phyloP scores from a whole-genome alignment of 2,329 filamentous ascomycete species.

The Monilinia vaccinii-corymbosi region DNA sequence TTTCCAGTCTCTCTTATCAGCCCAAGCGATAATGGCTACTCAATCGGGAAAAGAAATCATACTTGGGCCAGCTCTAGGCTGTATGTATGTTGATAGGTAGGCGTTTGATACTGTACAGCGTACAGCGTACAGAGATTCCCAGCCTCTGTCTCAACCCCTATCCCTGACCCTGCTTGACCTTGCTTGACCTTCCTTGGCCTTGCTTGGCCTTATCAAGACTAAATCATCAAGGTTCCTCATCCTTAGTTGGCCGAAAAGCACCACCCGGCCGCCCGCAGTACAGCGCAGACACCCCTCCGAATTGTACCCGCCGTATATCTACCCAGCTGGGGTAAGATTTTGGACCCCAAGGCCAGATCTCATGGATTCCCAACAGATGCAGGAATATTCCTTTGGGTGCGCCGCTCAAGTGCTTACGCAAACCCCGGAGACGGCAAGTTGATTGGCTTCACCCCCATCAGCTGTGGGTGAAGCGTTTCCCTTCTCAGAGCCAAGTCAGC shows the following conservation, averaged over 20 bases:
- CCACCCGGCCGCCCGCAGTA: constrained; percentile 2
- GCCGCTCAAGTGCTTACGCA: constrained; percentile 2
- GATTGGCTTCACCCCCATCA: background rate
- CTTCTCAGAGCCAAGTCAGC: background rate
- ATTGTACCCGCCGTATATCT: background rate
- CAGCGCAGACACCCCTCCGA: background rate
- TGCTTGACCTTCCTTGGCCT: no score
- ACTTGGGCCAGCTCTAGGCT: constrained; percentile 8
- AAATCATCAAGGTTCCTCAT: background rate
- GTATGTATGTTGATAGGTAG: constrained; percentile 1
- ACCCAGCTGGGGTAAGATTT: background rate
- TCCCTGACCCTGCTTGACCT: background rate
- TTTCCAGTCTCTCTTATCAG: background rate
- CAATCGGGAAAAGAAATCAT: background rate
- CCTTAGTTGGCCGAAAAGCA: background rate
- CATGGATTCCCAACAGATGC: constrained; percentile 6
- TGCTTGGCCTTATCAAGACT: background rate
- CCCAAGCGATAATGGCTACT: background rate
- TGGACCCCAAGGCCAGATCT: background rate
- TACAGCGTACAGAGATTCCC: background rate
- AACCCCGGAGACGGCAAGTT: no score
- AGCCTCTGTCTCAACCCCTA: background rate
- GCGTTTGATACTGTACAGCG: background rate
- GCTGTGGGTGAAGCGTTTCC: background rate
- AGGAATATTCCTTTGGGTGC: constrained; percentile 3